Percentiles rank a stretch among this genome's conserved stretches.
phyloP scores from a whole-genome alignment of 768 basidiomycete species.

The Tubosaeta sp. region DNA sequence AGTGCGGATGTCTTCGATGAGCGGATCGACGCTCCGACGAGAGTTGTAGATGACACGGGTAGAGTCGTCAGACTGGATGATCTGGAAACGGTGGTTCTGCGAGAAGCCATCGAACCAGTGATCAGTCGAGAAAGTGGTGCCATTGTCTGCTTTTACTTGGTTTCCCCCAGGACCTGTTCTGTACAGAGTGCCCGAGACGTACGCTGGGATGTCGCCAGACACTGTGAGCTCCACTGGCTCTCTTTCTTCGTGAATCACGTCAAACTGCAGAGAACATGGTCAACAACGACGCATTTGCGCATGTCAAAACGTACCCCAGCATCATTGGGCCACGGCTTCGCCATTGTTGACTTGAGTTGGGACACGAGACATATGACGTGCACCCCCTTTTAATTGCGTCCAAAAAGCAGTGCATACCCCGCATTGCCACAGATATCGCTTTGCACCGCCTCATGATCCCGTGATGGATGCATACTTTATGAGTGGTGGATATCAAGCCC shows the following conservation, averaged over 20 bases:
- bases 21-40: constrained; percentile 26
- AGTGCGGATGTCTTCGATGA: constrained; percentile 27
- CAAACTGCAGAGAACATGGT: constrained; percentile 17
- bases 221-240: constrained; percentile 26
- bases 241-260: constrained; percentile 25
- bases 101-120: constrained; percentile 43
- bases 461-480: too few relatives aligned
- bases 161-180: constrained; percentile 37
- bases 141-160: constrained; percentile 22
- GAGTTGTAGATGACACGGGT: constrained; percentile 34
- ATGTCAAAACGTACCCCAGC: constrained; percentile 15
- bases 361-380: background rate
- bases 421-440: background rate
- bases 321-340: constrained; percentile 30
- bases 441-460: too few relatives aligned
- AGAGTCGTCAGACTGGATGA: constrained; percentile 20
- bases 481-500: too few relatives aligned
- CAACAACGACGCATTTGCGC: background rate
- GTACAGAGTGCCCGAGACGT: constrained; percentile 35
- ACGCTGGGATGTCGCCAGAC: constrained; percentile 31
- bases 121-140: constrained; percentile 22
- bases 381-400: background rate
- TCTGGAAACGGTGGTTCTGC: constrained; percentile 38
- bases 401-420: background rate
- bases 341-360: constrained; percentile 6